Evolutionary conservation across 805 yeast species (phyloP), one percentile per base, ranked within the genome.

Genomic region (Lachancea kluyveri): DNA sequence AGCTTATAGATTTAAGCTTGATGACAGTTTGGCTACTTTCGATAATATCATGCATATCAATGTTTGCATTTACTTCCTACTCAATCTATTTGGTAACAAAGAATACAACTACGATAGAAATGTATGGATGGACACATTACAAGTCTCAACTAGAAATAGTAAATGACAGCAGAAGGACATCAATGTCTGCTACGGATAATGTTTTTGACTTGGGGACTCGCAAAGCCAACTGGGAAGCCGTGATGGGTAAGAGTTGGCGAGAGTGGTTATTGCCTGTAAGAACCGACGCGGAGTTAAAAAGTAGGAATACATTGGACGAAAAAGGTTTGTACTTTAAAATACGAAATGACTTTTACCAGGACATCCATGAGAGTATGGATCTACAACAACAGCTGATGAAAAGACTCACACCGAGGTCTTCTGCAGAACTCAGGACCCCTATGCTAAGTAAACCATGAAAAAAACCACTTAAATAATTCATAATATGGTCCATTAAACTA

Each of bases 31-130:
- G 75, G 40, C 57, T 84, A 4, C 30, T 78, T 2, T 67, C 78
- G 0, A 37, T 67, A 9, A 67, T 73, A 5, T 60, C 85, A 37
- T 62, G 70, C 4, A 35, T 83, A 0, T 72, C 90, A 5, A 68
- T 82, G 30, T 46, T 60, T 2, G 50, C 74, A 1, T 83, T 90
- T 52, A 54, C 72, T 0, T 64, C 59, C 1, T 78, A 81, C 44
- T 68, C 77, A 31, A 37, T 73, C 3, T 83, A 72, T 45, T 71
- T 84, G 45, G 54, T 84, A 6, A 40, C 75, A 13, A 57, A 53
- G 8, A 90, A 90, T 59, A 60, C 65, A 38, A 88, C 96, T 4
- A 90, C 97, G 0, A 68, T 90, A 16, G 98, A 92, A 58, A 63
- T 77, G 37, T 77, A 73, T 48, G 84, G 78, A 24, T 48, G 51